Conservation (phyloP, 768 basidiomycete species). For the Trametes sanguinea region DNA sequence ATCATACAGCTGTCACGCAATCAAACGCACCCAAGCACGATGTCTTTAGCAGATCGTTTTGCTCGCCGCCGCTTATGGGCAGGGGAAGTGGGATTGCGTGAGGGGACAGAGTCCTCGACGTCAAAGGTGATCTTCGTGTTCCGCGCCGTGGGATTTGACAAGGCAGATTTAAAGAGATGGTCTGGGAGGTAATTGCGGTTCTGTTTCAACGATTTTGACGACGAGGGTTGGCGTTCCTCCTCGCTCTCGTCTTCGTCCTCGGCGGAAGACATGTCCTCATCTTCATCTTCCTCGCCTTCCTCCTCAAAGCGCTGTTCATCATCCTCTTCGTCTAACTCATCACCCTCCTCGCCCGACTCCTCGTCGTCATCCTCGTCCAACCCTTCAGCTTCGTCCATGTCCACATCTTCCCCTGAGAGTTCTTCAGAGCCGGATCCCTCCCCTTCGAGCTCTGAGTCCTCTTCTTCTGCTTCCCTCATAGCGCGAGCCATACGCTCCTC, state of each 20-base stretch:
- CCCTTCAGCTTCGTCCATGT: slow-evolving; percentile 5
- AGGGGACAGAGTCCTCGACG: slow-evolving; percentile 22
- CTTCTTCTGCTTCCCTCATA: slow-evolving; percentile 43
- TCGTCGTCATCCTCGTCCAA: slow-evolving; percentile 20
- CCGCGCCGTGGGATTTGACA: slow-evolving; percentile 35
- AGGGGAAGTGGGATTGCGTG: slow-evolving; percentile 28
- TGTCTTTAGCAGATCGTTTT: slow-evolving; percentile 46
- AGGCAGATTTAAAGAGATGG: slow-evolving; percentile 61
- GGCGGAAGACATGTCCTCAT: slow-evolving; percentile 15
- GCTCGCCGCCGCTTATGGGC: slow-evolving; percentile 26
- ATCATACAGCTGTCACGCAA: background rate
- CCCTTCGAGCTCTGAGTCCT: slow-evolving; percentile 17
- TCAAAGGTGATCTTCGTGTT: slow-evolving; percentile 19
- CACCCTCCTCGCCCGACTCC: slow-evolving; percentile 18
- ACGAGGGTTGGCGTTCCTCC: slow-evolving; percentile 25
- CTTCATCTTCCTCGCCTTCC: slow-evolving; percentile 23
- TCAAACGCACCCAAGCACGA: slow-evolving; percentile 53
- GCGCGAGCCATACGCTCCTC: slow-evolving; percentile 43
- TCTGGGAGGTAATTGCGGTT: slow-evolving; percentile 61
- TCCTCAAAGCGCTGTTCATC: slow-evolving; percentile 16
- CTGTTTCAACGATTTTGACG: slow-evolving; percentile 14
- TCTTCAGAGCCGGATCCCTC: background rate
- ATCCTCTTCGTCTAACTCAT: background rate
- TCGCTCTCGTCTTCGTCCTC: slow-evolving; percentile 25
- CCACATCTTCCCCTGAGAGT: slow-evolving; percentile 7